These are phyloP conservation scores for Botrytis pseudocinerea DNA, from an alignment of 2,329 filamentous ascomycete species.

Conservation along the genomic window DNA sequence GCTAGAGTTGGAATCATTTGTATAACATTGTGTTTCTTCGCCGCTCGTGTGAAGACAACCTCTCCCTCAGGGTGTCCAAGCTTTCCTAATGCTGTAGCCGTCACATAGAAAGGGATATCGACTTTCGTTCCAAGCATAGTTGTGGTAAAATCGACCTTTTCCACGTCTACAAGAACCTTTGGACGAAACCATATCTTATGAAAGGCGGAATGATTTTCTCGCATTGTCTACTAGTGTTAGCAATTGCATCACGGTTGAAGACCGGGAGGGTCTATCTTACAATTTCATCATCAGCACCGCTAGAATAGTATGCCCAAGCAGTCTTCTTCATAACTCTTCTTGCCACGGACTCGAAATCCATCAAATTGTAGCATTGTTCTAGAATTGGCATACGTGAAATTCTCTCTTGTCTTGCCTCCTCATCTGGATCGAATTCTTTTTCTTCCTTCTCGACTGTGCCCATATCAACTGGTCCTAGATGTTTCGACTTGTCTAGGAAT, in stretches of 20 bases:
- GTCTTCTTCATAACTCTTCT: slow-evolving; percentile 90
- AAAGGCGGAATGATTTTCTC: slow-evolving; percentile 93
- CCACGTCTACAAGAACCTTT: slow-evolving; percentile 83
- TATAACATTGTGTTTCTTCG: slow-evolving; percentile 82
- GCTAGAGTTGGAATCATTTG: slow-evolving; percentile 99
- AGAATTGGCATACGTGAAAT: slow-evolving; percentile 74
- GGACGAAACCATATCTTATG: slow-evolving; percentile 98
- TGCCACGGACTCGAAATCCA: slow-evolving; percentile 95
- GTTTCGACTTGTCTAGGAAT: slow-evolving; percentile 82
- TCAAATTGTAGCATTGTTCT: slow-evolving; percentile 87
- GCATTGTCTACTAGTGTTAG: slow-evolving; percentile 66
- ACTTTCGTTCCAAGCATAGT: slow-evolving; percentile 90
- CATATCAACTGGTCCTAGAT: slow-evolving; percentile 90
- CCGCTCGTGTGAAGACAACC: slow-evolving; percentile 82
- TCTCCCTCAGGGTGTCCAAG: slow-evolving; percentile 93
- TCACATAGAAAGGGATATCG: slow-evolving; percentile 91
- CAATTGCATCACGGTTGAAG: background rate
- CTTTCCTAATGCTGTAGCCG: slow-evolving; percentile 92
- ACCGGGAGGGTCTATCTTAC: slow-evolving; percentile 49
- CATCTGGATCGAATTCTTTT: slow-evolving; percentile 67
- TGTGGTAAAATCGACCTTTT: slow-evolving; percentile 80
- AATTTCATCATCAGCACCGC: slow-evolving; percentile 86
- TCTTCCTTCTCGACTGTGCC: slow-evolving; percentile 67
- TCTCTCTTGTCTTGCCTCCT: slow-evolving; percentile 72
- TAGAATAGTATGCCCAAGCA: slow-evolving; percentile 97